Percentiles rank a stretch among this genome's conserved stretches.
These are phyloP conservation scores for Geotrichum citri-aurantii DNA, from an alignment of 1,139 yeast genomes.

Conservation along the genomic window DNA sequence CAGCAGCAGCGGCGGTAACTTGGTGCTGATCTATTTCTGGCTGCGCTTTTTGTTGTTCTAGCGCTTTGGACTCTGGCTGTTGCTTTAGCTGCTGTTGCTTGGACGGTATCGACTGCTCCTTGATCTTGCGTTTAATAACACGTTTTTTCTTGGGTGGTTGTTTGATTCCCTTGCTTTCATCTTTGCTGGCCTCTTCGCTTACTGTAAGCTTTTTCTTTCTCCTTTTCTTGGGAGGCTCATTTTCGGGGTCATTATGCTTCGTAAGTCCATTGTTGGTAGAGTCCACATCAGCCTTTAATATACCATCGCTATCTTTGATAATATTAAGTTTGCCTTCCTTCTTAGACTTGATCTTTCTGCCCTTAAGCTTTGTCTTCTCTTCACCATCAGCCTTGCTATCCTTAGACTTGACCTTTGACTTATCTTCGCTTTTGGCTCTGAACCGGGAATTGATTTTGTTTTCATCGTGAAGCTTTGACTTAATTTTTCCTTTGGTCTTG, in stretches of 20 bases:
- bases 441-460: not conserved
- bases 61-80: not conserved
- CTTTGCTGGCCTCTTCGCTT: not conserved
- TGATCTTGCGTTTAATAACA: not conserved
- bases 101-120: not conserved
- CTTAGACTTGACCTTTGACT: not conserved
- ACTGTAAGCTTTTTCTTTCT: not conserved
- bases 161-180: not conserved
- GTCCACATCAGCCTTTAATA: constrained; percentile 44
- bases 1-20: not conserved
- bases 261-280: constrained; percentile 42
- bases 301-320: constrained; percentile 7
- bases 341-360: not conserved
- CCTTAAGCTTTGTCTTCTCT: not conserved
- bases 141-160: not conserved
- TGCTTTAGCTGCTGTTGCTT: not conserved
- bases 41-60: not conserved
- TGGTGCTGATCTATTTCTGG: not conserved
- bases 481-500: not conserved
- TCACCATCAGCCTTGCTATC: not conserved
- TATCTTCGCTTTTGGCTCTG: not conserved
- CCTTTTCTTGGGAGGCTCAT: not conserved
- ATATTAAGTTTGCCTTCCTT: not conserved
- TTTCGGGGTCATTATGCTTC: constrained; percentile 62
- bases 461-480: not conserved